Base-by-base conservation (phyloP, 768 basidiomycete genomes). In the Heimioporus sp. region DNA sequence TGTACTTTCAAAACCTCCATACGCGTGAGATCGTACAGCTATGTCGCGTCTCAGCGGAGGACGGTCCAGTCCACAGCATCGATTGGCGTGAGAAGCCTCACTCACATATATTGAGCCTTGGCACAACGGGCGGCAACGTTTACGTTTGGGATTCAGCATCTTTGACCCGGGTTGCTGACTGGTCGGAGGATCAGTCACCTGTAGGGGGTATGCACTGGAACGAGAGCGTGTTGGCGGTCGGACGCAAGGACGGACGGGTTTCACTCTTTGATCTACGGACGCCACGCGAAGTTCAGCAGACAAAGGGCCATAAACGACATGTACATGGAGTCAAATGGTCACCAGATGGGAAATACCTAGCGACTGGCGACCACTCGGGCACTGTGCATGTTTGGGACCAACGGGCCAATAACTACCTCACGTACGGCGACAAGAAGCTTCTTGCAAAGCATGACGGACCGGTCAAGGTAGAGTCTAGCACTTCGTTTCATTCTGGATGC, bases 1-100 rank as follows among this genome's bases (percentile, higher is more conserved):
- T 86, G 12, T 86, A 80, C 64, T 82, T 81, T 55, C 85, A 86
- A 62, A 76, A 86, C 58, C 75, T 85, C 10, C 73, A 78, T 45
- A 82, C 73, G 4, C 79, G 79, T 32, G 65, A 70, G 30, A 82
- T 86, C 35, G 70, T 75, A 4, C 79, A 76, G 44, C 66, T 86
- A 17, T 82, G 77, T 59, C 70, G 69, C 40, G 65, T 78, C 37
- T 58, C 69, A 24, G 48, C 55, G 32, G 52, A 57, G 20, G 57
- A 66, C 42, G 77, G 77, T 34, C 61, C 65, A 10, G 70, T 81
- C 9, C 69, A 76, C 54, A 74, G 72, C 40, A 74, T 86, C 35
- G 73, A 76, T 51, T 86, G 85, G 81, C 77, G 73, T 7, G 72
- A 68, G 38, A 65, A 68, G 39, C 65, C 67, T 13, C 66, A 68